A percentile compares a stretch with the other conserved stretches of the same genome.
phyloP scores from a whole-genome alignment of 129 eudicot genomes.

The Artemisia annua region DNA sequence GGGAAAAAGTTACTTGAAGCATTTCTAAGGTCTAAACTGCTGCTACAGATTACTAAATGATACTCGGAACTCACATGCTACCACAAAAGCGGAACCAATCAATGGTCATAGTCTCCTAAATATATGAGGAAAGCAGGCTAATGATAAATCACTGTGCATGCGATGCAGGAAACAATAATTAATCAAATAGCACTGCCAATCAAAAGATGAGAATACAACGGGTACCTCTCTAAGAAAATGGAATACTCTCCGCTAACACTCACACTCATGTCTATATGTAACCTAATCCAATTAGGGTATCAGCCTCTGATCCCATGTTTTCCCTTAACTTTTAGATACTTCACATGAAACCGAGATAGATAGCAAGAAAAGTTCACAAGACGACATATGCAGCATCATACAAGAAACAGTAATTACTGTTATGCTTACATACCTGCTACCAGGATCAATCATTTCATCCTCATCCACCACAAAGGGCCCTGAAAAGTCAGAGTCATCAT shows the following conservation, averaged over 20 bases:
- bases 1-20: too few species aligned
- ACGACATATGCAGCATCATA: constrained; percentile 6
- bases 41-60: too few species aligned
- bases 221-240: not conserved
- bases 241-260: not conserved
- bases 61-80: too few species aligned
- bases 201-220: not conserved
- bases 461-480: constrained; percentile 90
- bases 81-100: too few species aligned
- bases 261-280: not conserved
- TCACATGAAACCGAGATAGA: not conserved
- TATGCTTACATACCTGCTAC: constrained; percentile 63
- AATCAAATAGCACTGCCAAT: too few species aligned
- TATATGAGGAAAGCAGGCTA: too few species aligned
- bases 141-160: too few species aligned
- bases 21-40: too few species aligned
- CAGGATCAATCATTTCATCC: constrained; percentile 65
- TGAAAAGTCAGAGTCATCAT: constrained; percentile 75
- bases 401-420: constrained; percentile 13
- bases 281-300: constrained; percentile 3
- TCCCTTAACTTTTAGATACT: not conserved
- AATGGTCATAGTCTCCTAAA: too few species aligned
- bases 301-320: not conserved
- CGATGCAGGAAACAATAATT: too few species aligned
- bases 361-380: constrained; percentile 18